Evolutionary conservation across 148 eudicot genomes (phyloP).

Genomic region (Spergularia bocconei): DNA sequence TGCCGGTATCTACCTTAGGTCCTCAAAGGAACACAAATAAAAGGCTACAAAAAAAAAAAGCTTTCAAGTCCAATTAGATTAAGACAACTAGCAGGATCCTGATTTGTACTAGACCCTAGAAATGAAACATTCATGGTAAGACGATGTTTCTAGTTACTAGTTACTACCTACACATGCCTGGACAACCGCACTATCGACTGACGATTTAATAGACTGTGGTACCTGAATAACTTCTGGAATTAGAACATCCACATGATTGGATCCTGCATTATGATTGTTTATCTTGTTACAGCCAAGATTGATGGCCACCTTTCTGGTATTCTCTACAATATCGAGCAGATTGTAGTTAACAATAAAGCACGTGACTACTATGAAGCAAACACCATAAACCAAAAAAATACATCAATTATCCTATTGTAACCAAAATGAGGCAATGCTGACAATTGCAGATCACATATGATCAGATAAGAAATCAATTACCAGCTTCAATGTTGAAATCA

Average conservation of each 20-base stretch:
- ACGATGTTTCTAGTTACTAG: neutral
- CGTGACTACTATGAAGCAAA: neutral
- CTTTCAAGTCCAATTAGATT: neutral
- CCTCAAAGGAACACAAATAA: neutral
- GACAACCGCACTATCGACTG: slow-evolving; percentile 7
- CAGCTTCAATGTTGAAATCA: slow-evolving; percentile 94
- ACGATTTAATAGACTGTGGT: slow-evolving; percentile 21
- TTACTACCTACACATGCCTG: neutral
- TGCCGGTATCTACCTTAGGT: neutral
- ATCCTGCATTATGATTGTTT: slow-evolving; percentile 30
- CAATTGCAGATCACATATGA: neutral
- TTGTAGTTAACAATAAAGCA: neutral
- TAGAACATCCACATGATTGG: slow-evolving; percentile 63
- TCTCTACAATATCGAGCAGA: slow-evolving; percentile 58
- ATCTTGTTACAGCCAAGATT: slow-evolving; percentile 73
- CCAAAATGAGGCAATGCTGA: slow-evolving; percentile 4
- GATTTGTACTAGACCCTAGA: neutral
- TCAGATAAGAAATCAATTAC: slow-evolving; percentile 34
- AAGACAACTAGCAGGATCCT: slow-evolving; percentile 10
- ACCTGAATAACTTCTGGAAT: slow-evolving; percentile 98
- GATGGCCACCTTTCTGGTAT: slow-evolving; percentile 76
- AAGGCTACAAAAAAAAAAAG: neutral
- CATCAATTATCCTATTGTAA: neutral
- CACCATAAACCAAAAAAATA: neutral
- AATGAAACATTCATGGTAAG: neutral